Conservation (phyloP, 129 eudicot species). For the Arctium lappa region DNA sequence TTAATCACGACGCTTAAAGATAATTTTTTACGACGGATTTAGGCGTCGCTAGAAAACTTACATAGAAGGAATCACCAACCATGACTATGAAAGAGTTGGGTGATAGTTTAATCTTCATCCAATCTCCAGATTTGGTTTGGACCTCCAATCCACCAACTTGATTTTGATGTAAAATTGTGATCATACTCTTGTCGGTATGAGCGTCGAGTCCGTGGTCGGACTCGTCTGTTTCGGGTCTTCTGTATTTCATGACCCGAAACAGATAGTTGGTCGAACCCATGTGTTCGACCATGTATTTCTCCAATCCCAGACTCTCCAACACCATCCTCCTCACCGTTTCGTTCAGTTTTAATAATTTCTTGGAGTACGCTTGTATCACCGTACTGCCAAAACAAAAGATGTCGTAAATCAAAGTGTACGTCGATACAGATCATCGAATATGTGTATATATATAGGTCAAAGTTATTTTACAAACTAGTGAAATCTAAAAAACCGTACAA, state of each 20-base stretch:
- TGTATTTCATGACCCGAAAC: conserved; percentile 64
- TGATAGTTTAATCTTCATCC: conserved; percentile 54
- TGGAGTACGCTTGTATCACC: conserved; percentile 39
- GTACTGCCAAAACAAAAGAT: conserved; percentile 31
- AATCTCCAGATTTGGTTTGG: conserved; percentile 53
- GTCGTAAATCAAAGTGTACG: background rate
- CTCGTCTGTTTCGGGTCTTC: conserved; percentile 45
- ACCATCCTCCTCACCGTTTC: conserved; percentile 54
- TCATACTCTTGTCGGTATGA: conserved; percentile 62
- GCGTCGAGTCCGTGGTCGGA: conserved; percentile 45
- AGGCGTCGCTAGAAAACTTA: conserved; percentile 17
- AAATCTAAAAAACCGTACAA: no score
- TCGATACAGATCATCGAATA: no score
- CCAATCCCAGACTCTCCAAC: conserved; percentile 58
- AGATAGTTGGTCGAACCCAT: conserved; percentile 50
- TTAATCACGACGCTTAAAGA: background rate
- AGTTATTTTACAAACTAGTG: no score
- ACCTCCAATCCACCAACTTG: conserved; percentile 54
- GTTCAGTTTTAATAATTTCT: conserved; percentile 47
- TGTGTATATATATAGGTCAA: no score
- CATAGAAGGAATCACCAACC: conserved; percentile 66
- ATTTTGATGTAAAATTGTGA: conserved; percentile 62
- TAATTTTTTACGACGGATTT: background rate
- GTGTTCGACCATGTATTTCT: conserved; percentile 58
- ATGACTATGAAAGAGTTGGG: conserved; percentile 50